Base-by-base conservation (phyloP, 2,329 filamentous ascomycete genomes). In the Dactylellina cionopaga region DNA sequence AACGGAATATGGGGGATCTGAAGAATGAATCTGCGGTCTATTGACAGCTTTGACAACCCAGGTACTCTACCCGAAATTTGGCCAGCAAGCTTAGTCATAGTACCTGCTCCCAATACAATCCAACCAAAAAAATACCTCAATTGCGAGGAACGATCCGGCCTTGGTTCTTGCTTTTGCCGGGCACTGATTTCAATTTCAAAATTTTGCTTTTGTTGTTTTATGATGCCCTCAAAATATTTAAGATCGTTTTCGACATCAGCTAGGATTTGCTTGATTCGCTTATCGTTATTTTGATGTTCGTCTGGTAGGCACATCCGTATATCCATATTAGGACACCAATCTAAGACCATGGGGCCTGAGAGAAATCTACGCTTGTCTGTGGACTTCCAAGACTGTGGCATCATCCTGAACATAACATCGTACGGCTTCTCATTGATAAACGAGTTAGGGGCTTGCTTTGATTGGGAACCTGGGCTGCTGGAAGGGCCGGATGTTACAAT, bases 301-400 rank as follows among this genome's bases (percentile, higher is more conserved):
- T 44, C 27, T 0, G 47, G 31, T 3, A 70, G 5, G 31, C 65
- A 70, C 2, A 29, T 47, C 9, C 5, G 22, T 3, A 56, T n/a
- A 43, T 70, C 43, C 2, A n/a, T 35, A 3, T 37, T 24, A 5
- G 65, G 65, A n/a, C 65, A 70, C 65, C 65, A 70, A 41, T 22
- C 31, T 10, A 70, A 39, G 10, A n/a, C 33, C 5, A 25, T 22
- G 4, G 65, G 41, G 11, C 56, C 51, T 3, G 56, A 25, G 15
- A 33, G 15, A 19, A 24, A 70, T 29, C 17, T 15, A 6, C n/a
- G 55, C 65, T 56, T 62, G 15, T 63, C 56, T 3, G 24, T 43
- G 7, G 41, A 24, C 13, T 11, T 19, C 65, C 65, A 70, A 9
- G 25, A 56, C 6, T 25, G 13, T 5, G 64, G 64, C 29, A 27